Evolutionary conservation across 2,329 filamentous ascomycete species (phyloP).

Genomic region (Dactylellina leptospora): DNA sequence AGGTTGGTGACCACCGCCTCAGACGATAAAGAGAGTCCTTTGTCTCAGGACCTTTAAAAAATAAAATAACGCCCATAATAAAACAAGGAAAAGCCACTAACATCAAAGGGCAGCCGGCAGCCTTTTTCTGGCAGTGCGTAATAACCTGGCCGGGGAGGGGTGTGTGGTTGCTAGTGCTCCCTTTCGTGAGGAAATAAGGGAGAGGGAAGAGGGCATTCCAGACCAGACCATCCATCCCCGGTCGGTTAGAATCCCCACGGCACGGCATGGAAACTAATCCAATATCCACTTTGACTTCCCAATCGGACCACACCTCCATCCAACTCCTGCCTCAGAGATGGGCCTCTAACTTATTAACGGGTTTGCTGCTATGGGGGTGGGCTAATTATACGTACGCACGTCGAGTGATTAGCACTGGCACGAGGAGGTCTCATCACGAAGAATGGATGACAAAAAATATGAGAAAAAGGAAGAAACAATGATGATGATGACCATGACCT

Average conservation of each 20-base stretch:
- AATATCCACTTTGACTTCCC: slow-evolving; percentile 49
- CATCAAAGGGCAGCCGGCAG: not conserved
- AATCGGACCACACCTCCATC: slow-evolving; percentile 37
- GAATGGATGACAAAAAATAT: slow-evolving; percentile 15
- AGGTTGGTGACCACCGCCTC: slow-evolving; percentile 44
- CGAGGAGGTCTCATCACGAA: slow-evolving; percentile 31
- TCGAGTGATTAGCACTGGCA: slow-evolving; percentile 46
- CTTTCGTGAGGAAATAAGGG: slow-evolving; percentile 49
- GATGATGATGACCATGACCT: slow-evolving; percentile 21
- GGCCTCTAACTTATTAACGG: slow-evolving; percentile 32
- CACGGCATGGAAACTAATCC: slow-evolving; percentile 53
- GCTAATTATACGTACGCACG: slow-evolving; percentile 40
- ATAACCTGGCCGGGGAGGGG: slow-evolving; percentile 7
- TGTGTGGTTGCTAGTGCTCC: too few relatives aligned
- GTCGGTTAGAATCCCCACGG: slow-evolving; percentile 53
- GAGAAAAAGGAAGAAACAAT: slow-evolving; percentile 1
- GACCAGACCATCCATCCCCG: slow-evolving; percentile 42
- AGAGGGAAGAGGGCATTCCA: slow-evolving; percentile 48
- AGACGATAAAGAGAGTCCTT: slow-evolving; percentile 22
- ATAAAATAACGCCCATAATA: not conserved
- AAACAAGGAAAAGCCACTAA: slow-evolving; percentile 10
- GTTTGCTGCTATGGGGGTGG: slow-evolving; percentile 18
- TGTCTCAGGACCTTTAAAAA: slow-evolving; percentile 47
- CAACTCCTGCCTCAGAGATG: slow-evolving; percentile 46
- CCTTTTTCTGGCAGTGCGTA: slow-evolving; percentile 36